phyloP scores from a whole-genome alignment of 2,329 filamentous ascomycete species.

The Hortaea werneckii region DNA sequence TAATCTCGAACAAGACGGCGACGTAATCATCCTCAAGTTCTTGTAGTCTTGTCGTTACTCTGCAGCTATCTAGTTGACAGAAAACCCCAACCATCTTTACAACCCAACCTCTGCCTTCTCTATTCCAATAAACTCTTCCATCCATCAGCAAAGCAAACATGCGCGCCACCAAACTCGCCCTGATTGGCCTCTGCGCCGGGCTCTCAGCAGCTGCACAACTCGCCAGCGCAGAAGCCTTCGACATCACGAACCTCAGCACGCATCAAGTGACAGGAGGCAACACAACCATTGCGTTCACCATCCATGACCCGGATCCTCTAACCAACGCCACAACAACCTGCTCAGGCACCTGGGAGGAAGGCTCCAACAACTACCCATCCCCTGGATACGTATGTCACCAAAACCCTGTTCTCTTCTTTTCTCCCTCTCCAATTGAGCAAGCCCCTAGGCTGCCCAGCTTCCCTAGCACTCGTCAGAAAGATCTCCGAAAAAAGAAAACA shows the following conservation, averaged over 20 bases:
- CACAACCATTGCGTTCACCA: conserved; percentile 16
- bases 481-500: not conserved
- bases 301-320: conserved; percentile 21
- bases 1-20: not conserved
- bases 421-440: not conserved
- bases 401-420: not conserved
- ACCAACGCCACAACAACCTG: conserved; percentile 16
- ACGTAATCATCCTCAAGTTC: not conserved
- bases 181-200: not conserved
- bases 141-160: not conserved
- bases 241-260: conserved; percentile 13
- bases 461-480: too few species aligned
- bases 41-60: too few species aligned
- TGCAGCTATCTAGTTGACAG: too few species aligned
- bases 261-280: conserved; percentile 11
- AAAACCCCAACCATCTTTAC: too few species aligned
- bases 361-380: conserved; percentile 12
- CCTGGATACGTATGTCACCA: conserved; percentile 10
- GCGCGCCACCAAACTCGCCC: not conserved
- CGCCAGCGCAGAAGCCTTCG: conserved; percentile 3
- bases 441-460: not conserved
- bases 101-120: too few species aligned
- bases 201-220: not conserved
- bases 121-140: not conserved
- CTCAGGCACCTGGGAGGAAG: conserved; percentile 13